Evolutionary conservation across 306 rosid species (phyloP), one percentile per base, ranked within the genome.

Genomic region (Quercus suber): DNA sequence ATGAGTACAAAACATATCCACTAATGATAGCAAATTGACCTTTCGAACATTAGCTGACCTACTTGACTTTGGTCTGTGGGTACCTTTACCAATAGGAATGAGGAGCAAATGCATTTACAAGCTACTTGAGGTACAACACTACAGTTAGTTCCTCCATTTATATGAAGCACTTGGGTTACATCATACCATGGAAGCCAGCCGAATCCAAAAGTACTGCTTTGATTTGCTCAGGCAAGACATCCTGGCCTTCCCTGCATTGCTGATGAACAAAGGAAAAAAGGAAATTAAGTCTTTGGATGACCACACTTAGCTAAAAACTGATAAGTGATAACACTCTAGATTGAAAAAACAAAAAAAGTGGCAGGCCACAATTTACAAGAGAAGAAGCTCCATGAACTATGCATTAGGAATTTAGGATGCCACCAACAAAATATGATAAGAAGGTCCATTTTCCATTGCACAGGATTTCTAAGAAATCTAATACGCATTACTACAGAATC

Each of bases 171-270:
- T 85, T 71, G 78, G 76, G 64, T 88, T 84, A 92, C 70, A 85
- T 70, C 88, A 84, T 83, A 35, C 91, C 90, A 78, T 89, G 94
- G 76, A 83, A 87, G 61, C 92, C 96, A 0, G 89, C 98, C 35
- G 94, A 89, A 83, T 92, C 98, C 93, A 91, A 76, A 14, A 95
- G 95, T 49, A 86, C 94, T 5, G 97, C 96, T 79, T 89, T 95
- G 4, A 95, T 90, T 55, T 91, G 91, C 88, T 95, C 99, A 1
- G 99, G 98, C 51, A 75, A 78, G 9, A 91, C 89, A 63, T 93
- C 94, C 83, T 93, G 95, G 27, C 92, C 94, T 85, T 92, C 99
- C 88, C 83, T 87, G 87, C 94, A 91, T 91, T 95, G 99, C 98
- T 92, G 95, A 23, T 78, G 45, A 61, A 73, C 76, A 85, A 73